Evolutionary conservation across 768 basidiomycete species (phyloP).

Genomic region (Boletus sensibilis): DNA sequence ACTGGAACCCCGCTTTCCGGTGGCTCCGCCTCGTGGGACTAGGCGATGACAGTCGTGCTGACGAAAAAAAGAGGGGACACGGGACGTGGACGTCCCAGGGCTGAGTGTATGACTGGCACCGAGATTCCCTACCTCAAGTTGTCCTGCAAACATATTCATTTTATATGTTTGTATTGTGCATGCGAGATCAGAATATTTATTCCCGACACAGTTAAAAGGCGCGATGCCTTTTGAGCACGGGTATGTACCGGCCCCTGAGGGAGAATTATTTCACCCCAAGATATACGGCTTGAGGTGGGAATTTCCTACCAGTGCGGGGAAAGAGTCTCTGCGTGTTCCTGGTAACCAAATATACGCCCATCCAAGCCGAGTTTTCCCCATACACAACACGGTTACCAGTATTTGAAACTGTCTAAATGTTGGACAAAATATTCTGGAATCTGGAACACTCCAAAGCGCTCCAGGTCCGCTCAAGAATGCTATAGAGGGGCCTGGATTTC

Average conservation of each 20-base stretch:
- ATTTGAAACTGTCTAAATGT: too few relatives aligned
- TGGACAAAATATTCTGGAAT: too few relatives aligned
- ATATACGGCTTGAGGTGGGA: neutral
- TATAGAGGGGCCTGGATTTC: too few relatives aligned
- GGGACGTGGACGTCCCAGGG: too few relatives aligned
- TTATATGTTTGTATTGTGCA: neutral
- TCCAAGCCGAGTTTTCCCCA: neutral
- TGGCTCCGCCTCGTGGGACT: neutral
- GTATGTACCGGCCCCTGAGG: neutral
- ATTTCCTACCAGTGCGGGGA: neutral
- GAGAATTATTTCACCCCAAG: neutral
- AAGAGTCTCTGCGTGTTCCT: neutral
- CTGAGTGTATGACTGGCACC: too few relatives aligned
- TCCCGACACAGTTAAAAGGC: too few relatives aligned
- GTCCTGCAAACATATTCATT: neutral
- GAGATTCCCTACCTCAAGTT: too few relatives aligned
- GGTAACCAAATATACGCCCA: neutral
- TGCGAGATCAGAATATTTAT: neutral
- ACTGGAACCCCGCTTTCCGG: neutral
- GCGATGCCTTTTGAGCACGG: too few relatives aligned
- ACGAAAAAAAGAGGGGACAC: neutral
- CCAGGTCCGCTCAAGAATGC: too few relatives aligned
- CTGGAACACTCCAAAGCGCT: too few relatives aligned
- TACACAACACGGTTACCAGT: neutral
- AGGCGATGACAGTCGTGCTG: neutral